Conservation (phyloP, 371 early-diverging fungal species). For the Rhizomucor miehei region DNA sequence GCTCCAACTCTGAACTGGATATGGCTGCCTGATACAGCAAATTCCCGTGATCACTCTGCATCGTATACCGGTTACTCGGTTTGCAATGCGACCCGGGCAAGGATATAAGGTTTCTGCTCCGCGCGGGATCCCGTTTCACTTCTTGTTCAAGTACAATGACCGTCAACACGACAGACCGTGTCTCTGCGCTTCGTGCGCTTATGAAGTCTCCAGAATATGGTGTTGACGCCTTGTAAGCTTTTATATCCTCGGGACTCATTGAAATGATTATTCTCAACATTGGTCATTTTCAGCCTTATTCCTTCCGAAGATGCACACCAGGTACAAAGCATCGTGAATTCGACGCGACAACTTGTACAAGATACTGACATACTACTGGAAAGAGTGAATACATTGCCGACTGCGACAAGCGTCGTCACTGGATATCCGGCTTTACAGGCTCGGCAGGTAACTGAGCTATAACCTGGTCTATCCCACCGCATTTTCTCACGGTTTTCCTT, state of each 20-base stretch:
- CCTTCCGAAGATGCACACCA: constrained; percentile 96
- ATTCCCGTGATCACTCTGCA: too few species aligned
- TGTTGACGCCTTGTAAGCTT: constrained; percentile 71
- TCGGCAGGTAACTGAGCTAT: constrained; percentile 79
- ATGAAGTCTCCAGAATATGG: constrained; percentile 61
- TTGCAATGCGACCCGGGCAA: too few species aligned
- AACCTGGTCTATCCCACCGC: background rate
- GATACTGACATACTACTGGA: background rate
- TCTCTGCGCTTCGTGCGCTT: constrained; percentile 66
- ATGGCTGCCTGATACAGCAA: too few species aligned
- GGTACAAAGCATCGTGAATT: constrained; percentile 35
- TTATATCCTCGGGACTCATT: background rate
- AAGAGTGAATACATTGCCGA: constrained; percentile 96
- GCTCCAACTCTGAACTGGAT: too few species aligned
- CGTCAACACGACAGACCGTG: constrained; percentile 54
- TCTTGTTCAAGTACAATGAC: constrained; percentile 19
- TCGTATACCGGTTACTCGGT: too few species aligned
- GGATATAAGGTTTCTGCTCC: too few species aligned
- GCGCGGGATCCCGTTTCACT: too few species aligned
- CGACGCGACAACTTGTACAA: background rate
- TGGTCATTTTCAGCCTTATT: constrained; percentile 56
- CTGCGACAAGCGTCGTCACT: constrained; percentile 88
- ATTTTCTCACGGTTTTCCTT: constrained; percentile 7
- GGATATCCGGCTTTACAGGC: constrained; percentile 97
- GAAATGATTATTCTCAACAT: background rate